Evolutionary conservation across 129 eudicot genomes (phyloP), one percentile per base, ranked within the genome.

Genomic region (Helichrysum umbraculigerum): DNA sequence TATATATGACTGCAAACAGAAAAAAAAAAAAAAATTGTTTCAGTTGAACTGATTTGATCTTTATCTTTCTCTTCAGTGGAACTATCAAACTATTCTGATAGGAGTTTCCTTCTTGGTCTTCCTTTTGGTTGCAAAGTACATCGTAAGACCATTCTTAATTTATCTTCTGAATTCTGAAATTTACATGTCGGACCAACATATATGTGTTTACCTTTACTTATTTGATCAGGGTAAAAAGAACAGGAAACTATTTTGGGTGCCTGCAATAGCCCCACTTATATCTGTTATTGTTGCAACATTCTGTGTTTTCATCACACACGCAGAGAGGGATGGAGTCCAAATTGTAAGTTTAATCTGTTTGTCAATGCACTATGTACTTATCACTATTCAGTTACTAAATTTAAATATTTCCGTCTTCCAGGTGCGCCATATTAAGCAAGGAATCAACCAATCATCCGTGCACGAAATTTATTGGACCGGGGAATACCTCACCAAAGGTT

Each of bases 221-320:
- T 25, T 8, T 62, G 20, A 59, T 14, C 87, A 91, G 89, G 89
- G 88, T 5, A 88, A 88, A 44, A 86, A 59, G 84, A 81, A 88
- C 83, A 91, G 78, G 79, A 88, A 85, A 54, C 56, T 81, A 1
- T 91, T 91, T 61, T 91, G 97, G 97, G 67, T 91, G 69, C 76
- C 97, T 29, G 97, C 97, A 44, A 86, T 91, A 30, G 90, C 90
- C 78, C 97, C 97, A 10, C 59, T 88, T 86, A 81, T 83, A 62
- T 91, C 94, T 21, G 97, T 91, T 29, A 79, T 91, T 47, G 50
- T 91, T 50, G 79, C 97, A 2, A 91, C 97, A 32, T 85, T 91
- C 72, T 84, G 42, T 37, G 97, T 91, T 12, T 91, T 67, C 65
- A 81, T 91, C 72, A 86, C 94, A 28, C 94, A 62, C 21, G 97